phyloP scores from a whole-genome alignment of 1,139 yeast species.

The Yamadazyma sp. region DNA sequence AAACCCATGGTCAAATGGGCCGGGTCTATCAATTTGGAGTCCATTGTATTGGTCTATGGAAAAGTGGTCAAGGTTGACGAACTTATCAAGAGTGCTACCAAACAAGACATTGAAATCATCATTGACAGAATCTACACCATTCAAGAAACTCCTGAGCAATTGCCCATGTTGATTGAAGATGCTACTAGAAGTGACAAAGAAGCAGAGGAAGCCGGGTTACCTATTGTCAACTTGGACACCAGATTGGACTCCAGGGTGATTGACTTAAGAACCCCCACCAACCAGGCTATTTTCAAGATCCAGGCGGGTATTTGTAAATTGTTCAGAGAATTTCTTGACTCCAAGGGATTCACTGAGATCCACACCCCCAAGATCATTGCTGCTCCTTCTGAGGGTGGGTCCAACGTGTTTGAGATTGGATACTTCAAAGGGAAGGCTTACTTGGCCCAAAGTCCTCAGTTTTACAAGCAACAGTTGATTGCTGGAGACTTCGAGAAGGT shows the following conservation, averaged over 20 bases:
- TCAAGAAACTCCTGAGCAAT: constrained; percentile 86
- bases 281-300: constrained; percentile 94
- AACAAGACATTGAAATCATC: constrained; percentile 85
- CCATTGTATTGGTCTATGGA: constrained; percentile 91
- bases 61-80: constrained; percentile 80
- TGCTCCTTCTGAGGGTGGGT: constrained; percentile 97
- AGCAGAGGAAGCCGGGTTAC: constrained; percentile 89
- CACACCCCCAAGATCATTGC: constrained; percentile 96
- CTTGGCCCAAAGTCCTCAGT: constrained; percentile 97
- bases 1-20: constrained; percentile 98
- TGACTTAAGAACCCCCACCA: constrained; percentile 93
- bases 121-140: constrained; percentile 72
- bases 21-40: constrained; percentile 79
- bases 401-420: constrained; percentile 89
- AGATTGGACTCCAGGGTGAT: constrained; percentile 93
- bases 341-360: constrained; percentile 76
- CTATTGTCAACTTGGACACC: constrained; percentile 93
- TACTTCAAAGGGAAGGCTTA: constrained; percentile 93
- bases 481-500: constrained; percentile 97
- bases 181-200: constrained; percentile 94
- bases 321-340: constrained; percentile 81
- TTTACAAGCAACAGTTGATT: constrained; percentile 95
- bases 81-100: constrained; percentile 84
- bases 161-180: constrained; percentile 94
- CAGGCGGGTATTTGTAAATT: constrained; percentile 86